Percentiles rank a stretch among this genome's conserved stretches.
phyloP scores from a whole-genome alignment of 202 grass and related monocot genomes.

The Carex arenaria region DNA sequence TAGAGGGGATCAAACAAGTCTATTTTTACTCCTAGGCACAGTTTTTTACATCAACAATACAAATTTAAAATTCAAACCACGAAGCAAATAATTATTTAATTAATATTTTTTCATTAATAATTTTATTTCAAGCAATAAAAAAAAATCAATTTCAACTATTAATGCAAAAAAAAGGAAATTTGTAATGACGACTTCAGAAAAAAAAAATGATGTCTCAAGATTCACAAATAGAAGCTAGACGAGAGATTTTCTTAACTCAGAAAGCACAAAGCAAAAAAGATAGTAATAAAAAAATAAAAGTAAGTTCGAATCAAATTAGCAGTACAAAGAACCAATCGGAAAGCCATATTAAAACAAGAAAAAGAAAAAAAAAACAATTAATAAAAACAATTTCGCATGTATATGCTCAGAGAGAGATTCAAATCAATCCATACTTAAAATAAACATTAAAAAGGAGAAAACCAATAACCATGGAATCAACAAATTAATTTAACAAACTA shows the following conservation, averaged over 20 bases:
- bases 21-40: too few relatives aligned
- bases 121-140: too few relatives aligned
- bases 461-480: conserved; percentile 7
- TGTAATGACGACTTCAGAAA: background rate
- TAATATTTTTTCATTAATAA: too few relatives aligned
- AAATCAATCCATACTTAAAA: background rate
- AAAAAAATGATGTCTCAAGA: background rate
- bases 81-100: too few relatives aligned
- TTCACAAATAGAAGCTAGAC: too few relatives aligned
- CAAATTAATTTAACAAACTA: background rate
- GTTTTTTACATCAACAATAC: too few relatives aligned
- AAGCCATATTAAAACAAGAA: background rate
- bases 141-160: background rate
- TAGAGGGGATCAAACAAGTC: too few relatives aligned
- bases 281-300: too few relatives aligned
- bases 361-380: background rate
- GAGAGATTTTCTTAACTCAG: background rate
- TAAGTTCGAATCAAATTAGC: background rate
- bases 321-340: background rate
- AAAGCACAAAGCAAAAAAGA: background rate
- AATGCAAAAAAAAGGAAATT: background rate
- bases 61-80: too few relatives aligned
- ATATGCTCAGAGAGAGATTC: background rate
- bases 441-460: background rate
- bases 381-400: background rate